Conservation (phyloP, 441 rosid genomes). For the Adansonia gregorii region DNA sequence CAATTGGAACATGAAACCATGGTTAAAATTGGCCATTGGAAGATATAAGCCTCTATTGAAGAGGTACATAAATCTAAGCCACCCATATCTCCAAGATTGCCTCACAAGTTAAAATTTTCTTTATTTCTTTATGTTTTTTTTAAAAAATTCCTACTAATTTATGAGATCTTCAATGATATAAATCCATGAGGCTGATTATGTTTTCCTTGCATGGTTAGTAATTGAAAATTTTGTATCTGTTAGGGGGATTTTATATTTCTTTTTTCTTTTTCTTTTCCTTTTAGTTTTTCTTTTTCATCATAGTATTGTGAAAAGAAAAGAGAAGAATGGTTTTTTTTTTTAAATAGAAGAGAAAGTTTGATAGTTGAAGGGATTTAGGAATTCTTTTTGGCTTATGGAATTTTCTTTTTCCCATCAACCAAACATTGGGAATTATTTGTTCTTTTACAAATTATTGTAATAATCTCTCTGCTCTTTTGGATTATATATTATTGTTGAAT, state of each 20-base stretch:
- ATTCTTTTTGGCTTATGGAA: conserved; percentile 43
- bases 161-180: too few relatives aligned
- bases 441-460: too few relatives aligned
- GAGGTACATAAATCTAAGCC: conserved; percentile 69
- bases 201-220: too few relatives aligned
- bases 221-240: neutral
- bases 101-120: conserved; percentile 39
- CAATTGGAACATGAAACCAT: conserved; percentile 93
- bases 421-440: conserved; percentile 47
- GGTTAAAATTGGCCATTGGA: conserved; percentile 77
- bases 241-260: conserved; percentile 32
- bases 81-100: conserved; percentile 71
- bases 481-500: conserved; percentile 16
- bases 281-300: conserved; percentile 7
- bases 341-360: conserved; percentile 39
- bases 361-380: conserved; percentile 36
- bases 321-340: conserved; percentile 27
- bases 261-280: neutral
- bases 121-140: too few relatives aligned
- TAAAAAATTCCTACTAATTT: too few relatives aligned
- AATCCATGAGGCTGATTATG: too few relatives aligned
- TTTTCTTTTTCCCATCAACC: conserved; percentile 29
- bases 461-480: conserved; percentile 34
- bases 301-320: conserved; percentile 28
- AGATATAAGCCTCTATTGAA: conserved; percentile 89